phyloP scores from a whole-genome alignment of 345 rosid species.

The Gossypium turneri region DNA sequence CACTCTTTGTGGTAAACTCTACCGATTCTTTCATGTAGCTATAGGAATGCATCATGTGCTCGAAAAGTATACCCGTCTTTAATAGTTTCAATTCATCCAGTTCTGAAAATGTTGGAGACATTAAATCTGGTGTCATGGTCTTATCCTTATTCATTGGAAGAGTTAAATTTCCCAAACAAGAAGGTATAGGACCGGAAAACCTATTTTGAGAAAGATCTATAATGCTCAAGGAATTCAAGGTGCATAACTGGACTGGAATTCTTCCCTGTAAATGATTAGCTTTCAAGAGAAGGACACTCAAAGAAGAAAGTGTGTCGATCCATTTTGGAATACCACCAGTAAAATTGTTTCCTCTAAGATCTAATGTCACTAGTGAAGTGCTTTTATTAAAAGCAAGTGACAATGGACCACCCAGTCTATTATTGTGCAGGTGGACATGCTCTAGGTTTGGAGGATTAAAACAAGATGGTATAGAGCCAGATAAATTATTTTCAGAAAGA shows the following conservation, averaged over 20 bases:
- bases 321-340: background rate
- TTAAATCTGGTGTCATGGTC: too few relatives aligned
- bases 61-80: too few relatives aligned
- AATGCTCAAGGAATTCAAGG: background rate
- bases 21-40: background rate
- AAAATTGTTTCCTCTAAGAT: conserved; percentile 12
- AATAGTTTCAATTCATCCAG: too few relatives aligned
- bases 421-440: background rate
- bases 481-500: conserved; percentile 16
- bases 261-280: conserved; percentile 19
- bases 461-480: background rate
- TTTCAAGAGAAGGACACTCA: conserved; percentile 23
- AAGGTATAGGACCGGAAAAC: conserved; percentile 9
- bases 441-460: background rate
- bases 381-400: background rate
- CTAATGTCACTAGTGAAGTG: conserved; percentile 13
- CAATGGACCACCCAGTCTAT: background rate
- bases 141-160: too few relatives aligned
- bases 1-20: background rate
- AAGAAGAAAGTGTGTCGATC: background rate
- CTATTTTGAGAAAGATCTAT: conserved; percentile 12
- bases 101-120: too few relatives aligned
- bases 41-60: too few relatives aligned
- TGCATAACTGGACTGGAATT: conserved; percentile 18
- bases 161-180: conserved; percentile 10